Base-by-base conservation (phyloP, 2,329 filamentous ascomycete species). In the Cladosporium sphaerospermum region DNA sequence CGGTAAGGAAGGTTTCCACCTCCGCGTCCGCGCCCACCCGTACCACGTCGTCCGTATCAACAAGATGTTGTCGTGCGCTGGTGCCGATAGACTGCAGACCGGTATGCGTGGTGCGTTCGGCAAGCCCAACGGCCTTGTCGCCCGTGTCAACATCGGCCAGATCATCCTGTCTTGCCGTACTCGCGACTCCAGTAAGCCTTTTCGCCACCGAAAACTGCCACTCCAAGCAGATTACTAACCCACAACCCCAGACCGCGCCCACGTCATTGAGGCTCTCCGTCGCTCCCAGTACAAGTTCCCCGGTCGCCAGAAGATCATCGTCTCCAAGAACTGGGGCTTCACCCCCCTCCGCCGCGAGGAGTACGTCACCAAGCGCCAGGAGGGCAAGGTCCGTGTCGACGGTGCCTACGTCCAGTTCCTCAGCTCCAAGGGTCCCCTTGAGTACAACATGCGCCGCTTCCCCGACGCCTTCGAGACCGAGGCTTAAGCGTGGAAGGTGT, bases 21-120 rank as follows among this genome's bases (percentile, higher is more conserved):
- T 85, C 61, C 82, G 82, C 64, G 80, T 85, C 70, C 82, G 93
- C 74, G 91, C 90, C 73, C 93, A 99, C 84, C 93, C 93, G 66
- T 99, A 89, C 89, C 93, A 99, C 84, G 93, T 99, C 79, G 88
- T 99, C 83, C 93, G 93, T 80, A 99, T 99, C 91, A 99, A 99
- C 90, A 99, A 99, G 88, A 99, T 99, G 93, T 92, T 99, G 89
- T 97, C 93, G 74, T 99, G 93, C 78, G 93, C 93, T 73, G 93
- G 93, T 84, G 93, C 93, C 86, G 93, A 99, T 97, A 90, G 93
- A 87, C 83, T 99, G 78, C 93, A 99, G 81, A 99, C 93, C 69
- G 93, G 93, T 83, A 99, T 99, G 93, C 92, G 93, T 87, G 93
- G 93, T 86, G 93, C 93, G 69, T 99, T 90, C 86, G 93, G 93